Evolutionary conservation across 2,329 filamentous ascomycete genomes (phyloP).

Genomic region (Metarhizium guizhouense): DNA sequence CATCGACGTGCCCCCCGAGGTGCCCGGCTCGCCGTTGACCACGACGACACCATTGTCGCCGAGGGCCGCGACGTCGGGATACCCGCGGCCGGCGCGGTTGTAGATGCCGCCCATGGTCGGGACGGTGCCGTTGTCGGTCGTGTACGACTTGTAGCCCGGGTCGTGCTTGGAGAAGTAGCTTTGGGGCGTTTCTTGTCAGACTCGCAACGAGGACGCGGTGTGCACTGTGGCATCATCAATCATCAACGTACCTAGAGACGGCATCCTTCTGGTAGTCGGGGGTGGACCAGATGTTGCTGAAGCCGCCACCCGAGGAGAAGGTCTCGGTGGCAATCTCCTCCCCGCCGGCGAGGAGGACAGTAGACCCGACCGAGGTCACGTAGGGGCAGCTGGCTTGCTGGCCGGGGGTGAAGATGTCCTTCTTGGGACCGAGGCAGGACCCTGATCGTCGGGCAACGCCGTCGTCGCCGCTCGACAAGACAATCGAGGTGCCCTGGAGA

Average conservation of each 20-base stretch:
- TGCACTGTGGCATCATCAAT: too few relatives aligned
- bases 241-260: background rate
- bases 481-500: slow-evolving; percentile 31
- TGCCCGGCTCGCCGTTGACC: slow-evolving; percentile 17
- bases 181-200: too few relatives aligned
- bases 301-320: slow-evolving; percentile 39
- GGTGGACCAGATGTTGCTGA: slow-evolving; percentile 37
- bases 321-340: slow-evolving; percentile 14
- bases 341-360: slow-evolving; percentile 20
- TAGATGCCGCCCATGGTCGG: slow-evolving; percentile 18
- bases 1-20: slow-evolving; percentile 9
- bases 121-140: too few relatives aligned
- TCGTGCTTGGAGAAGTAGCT: too few relatives aligned
- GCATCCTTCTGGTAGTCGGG: slow-evolving; percentile 36
- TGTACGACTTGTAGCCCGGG: too few relatives aligned
- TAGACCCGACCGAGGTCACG: slow-evolving; percentile 41
- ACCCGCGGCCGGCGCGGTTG: slow-evolving; percentile 32
- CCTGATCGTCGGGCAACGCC: slow-evolving; percentile 11
- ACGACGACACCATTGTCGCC: slow-evolving; percentile 36
- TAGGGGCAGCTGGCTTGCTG: slow-evolving; percentile 40
- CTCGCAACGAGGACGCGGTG: too few relatives aligned
- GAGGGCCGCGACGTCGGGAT: slow-evolving; percentile 31
- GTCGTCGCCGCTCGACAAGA: slow-evolving; percentile 27
- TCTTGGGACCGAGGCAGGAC: slow-evolving; percentile 13
- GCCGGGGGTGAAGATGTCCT: slow-evolving; percentile 35